Percentiles rank a stretch among this genome's conserved stretches.
Conservation (phyloP, 2,329 filamentous ascomycete genomes). For the Cercospora berteroae region DNA sequence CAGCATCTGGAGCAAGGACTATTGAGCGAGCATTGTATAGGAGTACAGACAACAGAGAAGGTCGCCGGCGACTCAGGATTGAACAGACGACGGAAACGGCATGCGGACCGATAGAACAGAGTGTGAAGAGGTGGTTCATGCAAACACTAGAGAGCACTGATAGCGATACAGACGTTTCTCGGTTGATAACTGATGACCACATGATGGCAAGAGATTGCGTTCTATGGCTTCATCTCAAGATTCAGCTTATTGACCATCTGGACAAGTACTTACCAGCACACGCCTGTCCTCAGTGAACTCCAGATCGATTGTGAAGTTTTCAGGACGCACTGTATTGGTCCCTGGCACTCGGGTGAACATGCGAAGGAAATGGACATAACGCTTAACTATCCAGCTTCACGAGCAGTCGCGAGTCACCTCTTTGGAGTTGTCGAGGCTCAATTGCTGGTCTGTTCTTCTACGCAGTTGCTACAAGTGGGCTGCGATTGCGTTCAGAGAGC, state of each 20-base stretch:
- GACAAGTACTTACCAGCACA: not conserved
- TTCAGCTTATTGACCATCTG: not conserved
- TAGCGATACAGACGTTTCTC: not conserved
- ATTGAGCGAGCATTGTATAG: conserved; percentile 18
- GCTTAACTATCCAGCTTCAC: too few species aligned
- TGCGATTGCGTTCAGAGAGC: too few species aligned
- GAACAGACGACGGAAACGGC: not conserved
- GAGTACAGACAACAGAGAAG: not conserved
- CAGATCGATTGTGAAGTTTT: too few species aligned
- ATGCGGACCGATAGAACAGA: not conserved
- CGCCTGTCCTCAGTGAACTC: too few species aligned
- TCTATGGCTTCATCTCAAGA: not conserved
- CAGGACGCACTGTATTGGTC: too few species aligned
- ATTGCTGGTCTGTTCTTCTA: too few species aligned
- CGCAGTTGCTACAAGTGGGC: too few species aligned
- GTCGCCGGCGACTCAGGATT: not conserved
- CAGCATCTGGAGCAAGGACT: conserved; percentile 1
- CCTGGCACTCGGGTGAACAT: too few species aligned
- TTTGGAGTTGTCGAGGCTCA: too few species aligned
- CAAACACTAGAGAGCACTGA: not conserved
- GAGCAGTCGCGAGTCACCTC: too few species aligned
- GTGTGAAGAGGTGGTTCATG: not conserved
- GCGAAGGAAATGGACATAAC: too few species aligned
- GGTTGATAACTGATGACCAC: not conserved
- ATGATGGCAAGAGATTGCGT: not conserved